Conservation (phyloP, 2,329 filamentous ascomycete species). For the Trichoderma simmonsii region DNA sequence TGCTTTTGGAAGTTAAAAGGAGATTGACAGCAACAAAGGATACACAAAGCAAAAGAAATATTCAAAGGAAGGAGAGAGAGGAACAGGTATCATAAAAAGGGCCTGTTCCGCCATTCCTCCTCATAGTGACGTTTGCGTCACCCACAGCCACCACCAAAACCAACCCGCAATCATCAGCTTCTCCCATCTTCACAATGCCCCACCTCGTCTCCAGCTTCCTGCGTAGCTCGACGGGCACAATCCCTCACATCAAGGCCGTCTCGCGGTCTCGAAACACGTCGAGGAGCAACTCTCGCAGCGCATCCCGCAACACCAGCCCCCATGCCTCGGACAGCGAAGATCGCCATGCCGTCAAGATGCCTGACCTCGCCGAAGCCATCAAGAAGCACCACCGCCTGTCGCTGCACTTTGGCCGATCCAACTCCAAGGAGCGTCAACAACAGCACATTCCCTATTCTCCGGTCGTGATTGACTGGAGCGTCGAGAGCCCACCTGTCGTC, state of each 20-base stretch:
- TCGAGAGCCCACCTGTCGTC: slow-evolving; percentile 84
- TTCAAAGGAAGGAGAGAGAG: neutral
- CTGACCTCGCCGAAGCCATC: slow-evolving; percentile 37
- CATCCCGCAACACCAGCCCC: slow-evolving; percentile 32
- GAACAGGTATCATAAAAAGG: neutral
- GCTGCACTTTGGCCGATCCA: slow-evolving; percentile 36
- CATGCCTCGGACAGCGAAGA: slow-evolving; percentile 38
- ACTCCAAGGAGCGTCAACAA: slow-evolving; percentile 42
- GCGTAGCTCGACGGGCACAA: slow-evolving; percentile 54
- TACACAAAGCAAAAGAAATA: neutral
- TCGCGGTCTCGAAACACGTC: slow-evolving; percentile 33
- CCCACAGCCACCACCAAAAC: neutral
- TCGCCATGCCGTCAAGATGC: slow-evolving; percentile 37
- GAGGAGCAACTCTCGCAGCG: slow-evolving; percentile 27
- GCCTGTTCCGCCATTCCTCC: neutral
- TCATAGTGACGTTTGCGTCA: slow-evolving; percentile 1
- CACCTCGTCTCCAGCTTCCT: slow-evolving; percentile 57
- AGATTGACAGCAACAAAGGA: neutral
- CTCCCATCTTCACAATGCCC: slow-evolving; percentile 44
- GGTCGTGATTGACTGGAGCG: slow-evolving; percentile 52
- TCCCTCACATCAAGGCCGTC: slow-evolving; percentile 46
- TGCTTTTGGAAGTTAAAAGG: neutral
- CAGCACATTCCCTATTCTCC: slow-evolving; percentile 34
- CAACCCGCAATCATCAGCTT: neutral
- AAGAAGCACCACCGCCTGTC: slow-evolving; percentile 44